Conservation (phyloP, 106 monocot species). For the Dendrobium nobile region DNA sequence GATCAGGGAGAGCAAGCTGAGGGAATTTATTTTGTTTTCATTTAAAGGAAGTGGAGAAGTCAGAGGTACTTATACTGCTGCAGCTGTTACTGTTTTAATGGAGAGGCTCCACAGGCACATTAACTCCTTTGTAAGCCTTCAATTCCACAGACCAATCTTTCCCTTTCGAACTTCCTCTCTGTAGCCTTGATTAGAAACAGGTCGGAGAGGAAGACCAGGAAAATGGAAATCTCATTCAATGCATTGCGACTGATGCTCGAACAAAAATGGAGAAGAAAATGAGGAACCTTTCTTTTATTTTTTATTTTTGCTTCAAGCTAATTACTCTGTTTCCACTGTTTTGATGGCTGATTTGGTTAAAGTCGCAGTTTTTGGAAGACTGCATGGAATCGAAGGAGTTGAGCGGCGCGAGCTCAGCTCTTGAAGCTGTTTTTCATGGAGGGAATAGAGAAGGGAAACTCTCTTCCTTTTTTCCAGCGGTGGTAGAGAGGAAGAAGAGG, state of each 20-base stretch:
- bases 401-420: background rate
- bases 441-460: background rate
- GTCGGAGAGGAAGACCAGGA: background rate
- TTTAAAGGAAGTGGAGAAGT: background rate
- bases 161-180: background rate
- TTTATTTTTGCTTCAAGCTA: background rate
- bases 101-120: conserved; percentile 22
- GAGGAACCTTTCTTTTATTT: background rate
- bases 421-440: background rate
- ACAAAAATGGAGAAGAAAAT: background rate
- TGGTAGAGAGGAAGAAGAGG: conserved; percentile 31
- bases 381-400: conserved; percentile 2
- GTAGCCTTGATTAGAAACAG: background rate
- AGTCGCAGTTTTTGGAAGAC: conserved; percentile 1
- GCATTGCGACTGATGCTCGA: background rate
- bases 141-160: background rate
- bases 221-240: conserved; percentile 1
- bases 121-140: conserved; percentile 22
- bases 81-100: conserved; percentile 7
- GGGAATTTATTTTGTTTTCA: background rate
- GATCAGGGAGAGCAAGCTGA: background rate
- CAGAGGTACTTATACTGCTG: background rate
- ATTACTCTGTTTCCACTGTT: background rate
- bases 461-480: background rate
- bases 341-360: conserved; percentile 4